Percentiles rank a stretch among this genome's conserved stretches.
Evolutionary conservation across 306 rosid species (phyloP).

Genomic region (Cucurbita moschata): DNA sequence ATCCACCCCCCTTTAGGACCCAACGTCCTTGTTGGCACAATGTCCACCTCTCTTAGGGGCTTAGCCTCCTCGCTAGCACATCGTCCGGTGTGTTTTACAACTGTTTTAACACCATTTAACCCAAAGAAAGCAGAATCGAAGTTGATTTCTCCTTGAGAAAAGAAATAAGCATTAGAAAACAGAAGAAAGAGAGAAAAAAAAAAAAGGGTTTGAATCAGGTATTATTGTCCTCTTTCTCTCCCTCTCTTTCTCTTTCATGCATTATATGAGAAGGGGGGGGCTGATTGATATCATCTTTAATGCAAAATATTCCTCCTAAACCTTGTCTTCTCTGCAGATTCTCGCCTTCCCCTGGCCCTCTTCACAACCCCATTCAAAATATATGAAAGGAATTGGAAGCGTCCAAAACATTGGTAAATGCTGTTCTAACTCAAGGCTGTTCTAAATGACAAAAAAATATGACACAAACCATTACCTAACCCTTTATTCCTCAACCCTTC

Average conservation of each 20-base stretch:
- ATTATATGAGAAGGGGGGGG: constrained; percentile 4
- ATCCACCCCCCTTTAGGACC: too few relatives aligned
- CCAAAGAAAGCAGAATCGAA: background rate
- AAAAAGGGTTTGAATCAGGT: background rate
- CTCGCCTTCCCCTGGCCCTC: constrained; percentile 11
- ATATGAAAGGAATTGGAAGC: background rate
- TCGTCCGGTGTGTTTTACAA: background rate
- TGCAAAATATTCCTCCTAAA: constrained; percentile 44
- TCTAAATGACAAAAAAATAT: constrained; percentile 27
- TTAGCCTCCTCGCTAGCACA: too few relatives aligned
- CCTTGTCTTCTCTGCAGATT: constrained; percentile 42
- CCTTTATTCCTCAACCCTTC: constrained; percentile 54
- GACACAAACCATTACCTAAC: constrained; percentile 66
- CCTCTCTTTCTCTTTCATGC: constrained; percentile 5
- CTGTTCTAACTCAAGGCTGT: constrained; percentile 14
- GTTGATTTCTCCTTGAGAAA: background rate
- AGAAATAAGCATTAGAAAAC: background rate
- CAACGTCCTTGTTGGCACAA: too few relatives aligned
- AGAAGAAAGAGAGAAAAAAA: background rate
- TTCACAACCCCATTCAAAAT: constrained; percentile 13
- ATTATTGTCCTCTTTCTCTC: background rate
- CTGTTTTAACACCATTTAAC: background rate
- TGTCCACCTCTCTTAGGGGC: too few relatives aligned
- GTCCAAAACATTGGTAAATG: constrained; percentile 2
- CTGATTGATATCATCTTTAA: constrained; percentile 27